phyloP scores from a whole-genome alignment of 2,329 filamentous ascomycete genomes.

The Macrophomina tecta region DNA sequence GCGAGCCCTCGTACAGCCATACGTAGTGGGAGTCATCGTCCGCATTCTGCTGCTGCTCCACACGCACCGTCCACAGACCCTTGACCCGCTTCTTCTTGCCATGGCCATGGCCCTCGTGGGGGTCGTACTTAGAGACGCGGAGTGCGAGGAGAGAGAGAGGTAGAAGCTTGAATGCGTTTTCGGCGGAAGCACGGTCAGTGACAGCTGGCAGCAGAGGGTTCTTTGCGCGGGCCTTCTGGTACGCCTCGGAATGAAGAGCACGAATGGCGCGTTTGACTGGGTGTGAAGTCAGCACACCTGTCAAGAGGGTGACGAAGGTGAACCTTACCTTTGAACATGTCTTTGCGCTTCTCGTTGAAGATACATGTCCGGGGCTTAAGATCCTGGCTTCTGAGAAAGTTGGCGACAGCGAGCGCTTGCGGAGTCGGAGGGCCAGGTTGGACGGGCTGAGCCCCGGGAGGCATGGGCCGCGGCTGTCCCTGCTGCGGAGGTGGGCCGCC shows the following conservation, averaged over 20 bases:
- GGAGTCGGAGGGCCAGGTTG: slow-evolving; percentile 84
- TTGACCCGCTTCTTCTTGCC: slow-evolving; percentile 87
- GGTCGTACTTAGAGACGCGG: slow-evolving; percentile 82
- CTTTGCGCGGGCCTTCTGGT: slow-evolving; percentile 87
- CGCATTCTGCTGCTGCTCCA: slow-evolving; percentile 94
- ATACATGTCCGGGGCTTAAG: slow-evolving; percentile 91
- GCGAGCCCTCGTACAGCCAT: slow-evolving; percentile 93
- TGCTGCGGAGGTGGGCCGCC: slow-evolving; percentile 60
- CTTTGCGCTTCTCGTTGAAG: slow-evolving; percentile 93
- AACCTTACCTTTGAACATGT: slow-evolving; percentile 87
- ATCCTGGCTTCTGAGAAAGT: slow-evolving; percentile 82
- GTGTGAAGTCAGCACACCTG: slow-evolving; percentile 7
- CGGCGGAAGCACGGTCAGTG: slow-evolving; percentile 83
- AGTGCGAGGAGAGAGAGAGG: slow-evolving; percentile 93
- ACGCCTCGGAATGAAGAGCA: slow-evolving; percentile 85
- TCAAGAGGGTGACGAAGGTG: neutral
- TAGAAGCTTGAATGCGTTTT: slow-evolving; percentile 93
- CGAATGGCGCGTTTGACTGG: slow-evolving; percentile 94
- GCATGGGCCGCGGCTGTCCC: slow-evolving; percentile 79
- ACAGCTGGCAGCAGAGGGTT: slow-evolving; percentile 88
- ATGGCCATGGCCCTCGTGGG: slow-evolving; percentile 65
- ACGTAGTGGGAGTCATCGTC: slow-evolving; percentile 90
- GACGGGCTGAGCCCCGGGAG: slow-evolving; percentile 81
- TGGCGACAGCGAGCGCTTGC: slow-evolving; percentile 84
- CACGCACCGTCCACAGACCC: slow-evolving; percentile 93